These are phyloP conservation scores for Linum lewisii DNA, from an alignment of 345 rosid genomes.

Conservation along the genomic window DNA sequence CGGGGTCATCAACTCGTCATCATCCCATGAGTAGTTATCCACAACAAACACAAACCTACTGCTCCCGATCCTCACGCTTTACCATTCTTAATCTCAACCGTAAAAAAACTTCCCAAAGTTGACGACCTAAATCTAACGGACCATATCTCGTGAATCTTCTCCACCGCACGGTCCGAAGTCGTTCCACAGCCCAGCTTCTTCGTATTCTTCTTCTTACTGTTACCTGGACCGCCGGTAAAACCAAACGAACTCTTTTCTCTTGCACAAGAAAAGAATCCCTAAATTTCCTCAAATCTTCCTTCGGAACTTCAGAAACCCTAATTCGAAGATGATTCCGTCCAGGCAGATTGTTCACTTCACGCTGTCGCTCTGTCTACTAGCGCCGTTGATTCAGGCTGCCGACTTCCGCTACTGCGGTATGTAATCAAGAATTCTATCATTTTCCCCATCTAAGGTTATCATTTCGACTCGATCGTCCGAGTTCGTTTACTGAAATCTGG, in stretches of 20 bases:
- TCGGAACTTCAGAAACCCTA: neutral
- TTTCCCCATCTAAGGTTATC: neutral
- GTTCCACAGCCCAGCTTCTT: neutral
- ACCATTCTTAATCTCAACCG: neutral
- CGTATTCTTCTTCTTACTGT: neutral
- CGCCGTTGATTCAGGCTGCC: slow-evolving; percentile 32
- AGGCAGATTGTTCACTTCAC: slow-evolving; percentile 4
- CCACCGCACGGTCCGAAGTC: neutral
- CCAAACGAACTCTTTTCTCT: neutral
- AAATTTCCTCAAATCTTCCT: neutral
- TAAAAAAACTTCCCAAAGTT: neutral
- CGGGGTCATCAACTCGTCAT: too few species aligned
- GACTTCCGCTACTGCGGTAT: slow-evolving; percentile 56
- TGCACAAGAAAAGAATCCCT: neutral
- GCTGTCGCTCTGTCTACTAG: slow-evolving; percentile 28
- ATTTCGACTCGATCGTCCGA: neutral
- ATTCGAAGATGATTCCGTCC: neutral
- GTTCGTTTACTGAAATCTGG: too few species aligned
- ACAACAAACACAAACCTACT: neutral
- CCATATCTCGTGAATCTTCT: neutral
- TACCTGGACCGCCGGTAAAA: neutral
- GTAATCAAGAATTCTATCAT: slow-evolving; percentile 3
- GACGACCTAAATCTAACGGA: neutral
- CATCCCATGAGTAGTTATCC: neutral
- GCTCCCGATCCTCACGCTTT: neutral